phyloP scores from a whole-genome alignment of 495 filamentous ascomycete species.

The Lepraria neglecta region DNA sequence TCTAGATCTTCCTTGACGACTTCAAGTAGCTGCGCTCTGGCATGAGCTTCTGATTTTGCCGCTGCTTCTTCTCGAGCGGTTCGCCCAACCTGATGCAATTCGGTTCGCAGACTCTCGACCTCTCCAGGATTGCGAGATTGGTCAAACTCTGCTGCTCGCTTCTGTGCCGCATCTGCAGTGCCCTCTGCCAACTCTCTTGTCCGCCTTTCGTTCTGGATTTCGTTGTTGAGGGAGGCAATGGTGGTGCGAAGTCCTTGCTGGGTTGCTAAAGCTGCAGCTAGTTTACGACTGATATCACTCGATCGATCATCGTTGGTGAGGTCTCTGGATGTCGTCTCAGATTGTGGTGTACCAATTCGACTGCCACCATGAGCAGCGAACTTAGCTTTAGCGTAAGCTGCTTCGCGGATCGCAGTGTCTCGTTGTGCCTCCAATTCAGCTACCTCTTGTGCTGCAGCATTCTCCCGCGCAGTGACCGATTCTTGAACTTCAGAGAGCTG shows the following conservation, averaged over 20 bases:
- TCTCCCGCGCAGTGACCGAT: slow-evolving; percentile 78
- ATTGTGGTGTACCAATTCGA: slow-evolving; percentile 61
- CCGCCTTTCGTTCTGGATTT: slow-evolving; percentile 73
- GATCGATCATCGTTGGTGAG: slow-evolving; percentile 55
- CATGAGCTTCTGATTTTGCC: slow-evolving; percentile 64
- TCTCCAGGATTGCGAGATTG: slow-evolving; percentile 76
- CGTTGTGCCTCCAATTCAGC: slow-evolving; percentile 89
- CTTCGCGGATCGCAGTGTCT: slow-evolving; percentile 85
- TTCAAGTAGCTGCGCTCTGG: slow-evolving; percentile 62
- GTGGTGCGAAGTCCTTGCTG: slow-evolving; percentile 70
- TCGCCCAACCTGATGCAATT: slow-evolving; percentile 71
- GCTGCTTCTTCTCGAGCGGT: slow-evolving; percentile 72
- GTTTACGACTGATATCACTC: slow-evolving; percentile 72
- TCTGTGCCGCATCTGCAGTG: slow-evolving; percentile 72
- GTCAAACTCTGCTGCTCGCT: slow-evolving; percentile 76
- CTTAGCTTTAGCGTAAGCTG: slow-evolving; percentile 89
- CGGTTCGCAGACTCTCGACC: slow-evolving; percentile 73
- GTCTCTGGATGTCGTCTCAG: slow-evolving; percentile 54
- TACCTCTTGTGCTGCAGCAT: slow-evolving; percentile 77
- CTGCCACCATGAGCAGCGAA: slow-evolving; percentile 76
- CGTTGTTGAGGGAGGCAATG: slow-evolving; percentile 57
- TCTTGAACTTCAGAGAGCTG: slow-evolving; percentile 79
- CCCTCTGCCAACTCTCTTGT: slow-evolving; percentile 82
- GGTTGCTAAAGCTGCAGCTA: slow-evolving; percentile 69
- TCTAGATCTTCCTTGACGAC: slow-evolving; percentile 80